Conservation (phyloP, 1,284 basidiomycete genomes). For the Mycena sp. region DNA sequence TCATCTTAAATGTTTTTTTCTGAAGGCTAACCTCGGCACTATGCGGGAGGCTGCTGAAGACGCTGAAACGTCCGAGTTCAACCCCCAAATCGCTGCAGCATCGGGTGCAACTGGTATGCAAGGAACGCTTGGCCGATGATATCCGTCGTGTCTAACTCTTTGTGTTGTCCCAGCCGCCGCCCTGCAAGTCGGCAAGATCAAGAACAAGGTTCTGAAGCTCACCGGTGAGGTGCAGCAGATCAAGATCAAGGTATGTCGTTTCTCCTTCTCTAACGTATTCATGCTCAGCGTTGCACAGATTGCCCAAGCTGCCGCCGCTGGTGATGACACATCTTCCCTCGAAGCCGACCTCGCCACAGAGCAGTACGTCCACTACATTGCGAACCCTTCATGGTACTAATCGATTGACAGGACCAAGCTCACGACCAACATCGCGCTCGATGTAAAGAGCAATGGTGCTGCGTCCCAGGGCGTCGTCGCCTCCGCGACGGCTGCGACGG, state of each 20-base stretch:
- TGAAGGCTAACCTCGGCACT: slow-evolving; percentile 46
- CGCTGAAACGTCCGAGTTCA: slow-evolving; percentile 55
- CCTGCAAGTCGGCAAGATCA: slow-evolving; percentile 56
- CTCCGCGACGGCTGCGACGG: too few species aligned
- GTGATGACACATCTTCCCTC: slow-evolving; percentile 9
- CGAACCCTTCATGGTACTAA: too few species aligned
- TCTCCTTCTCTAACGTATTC: too few species aligned
- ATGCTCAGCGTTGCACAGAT: neutral
- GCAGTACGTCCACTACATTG: slow-evolving; percentile 9
- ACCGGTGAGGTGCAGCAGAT: slow-evolving; percentile 42
- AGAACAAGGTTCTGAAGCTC: slow-evolving; percentile 64
- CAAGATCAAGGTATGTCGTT: slow-evolving; percentile 22
- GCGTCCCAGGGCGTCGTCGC: slow-evolving; percentile 17
- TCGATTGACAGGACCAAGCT: slow-evolving; percentile 27
- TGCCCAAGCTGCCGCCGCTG: slow-evolving; percentile 23
- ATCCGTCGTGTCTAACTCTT: neutral
- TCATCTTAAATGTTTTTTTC: too few species aligned
- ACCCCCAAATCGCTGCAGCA: slow-evolving; percentile 54
- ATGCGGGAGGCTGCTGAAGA: slow-evolving; percentile 52
- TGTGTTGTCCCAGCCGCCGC: slow-evolving; percentile 41
- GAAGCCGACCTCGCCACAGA: slow-evolving; percentile 16
- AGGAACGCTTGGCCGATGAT: too few species aligned
- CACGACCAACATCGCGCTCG: slow-evolving; percentile 21
- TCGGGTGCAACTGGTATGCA: slow-evolving; percentile 46
- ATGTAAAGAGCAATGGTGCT: slow-evolving; percentile 12